These are phyloP conservation scores for Rhodotorula glutinis DNA, from an alignment of 1,284 basidiomycete genomes.

Conservation along the genomic window DNA sequence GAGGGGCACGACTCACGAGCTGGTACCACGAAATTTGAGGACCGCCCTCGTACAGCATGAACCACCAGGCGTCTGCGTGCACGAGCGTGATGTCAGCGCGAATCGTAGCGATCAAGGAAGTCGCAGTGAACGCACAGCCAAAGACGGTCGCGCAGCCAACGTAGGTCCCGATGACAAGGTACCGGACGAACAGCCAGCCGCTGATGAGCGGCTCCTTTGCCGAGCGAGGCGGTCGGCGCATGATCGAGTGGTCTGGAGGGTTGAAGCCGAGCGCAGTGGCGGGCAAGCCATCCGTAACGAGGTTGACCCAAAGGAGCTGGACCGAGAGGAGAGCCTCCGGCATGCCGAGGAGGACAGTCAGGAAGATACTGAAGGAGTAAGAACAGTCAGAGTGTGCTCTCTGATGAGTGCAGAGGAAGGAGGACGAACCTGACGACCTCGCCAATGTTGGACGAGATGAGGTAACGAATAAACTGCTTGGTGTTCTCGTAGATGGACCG, in stretches of 20 bases:
- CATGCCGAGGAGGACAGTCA: constrained; percentile 95
- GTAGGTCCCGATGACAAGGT: constrained; percentile 87
- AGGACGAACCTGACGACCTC: constrained; percentile 76
- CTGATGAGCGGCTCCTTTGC: constrained; percentile 86
- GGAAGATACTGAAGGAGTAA: constrained; percentile 67
- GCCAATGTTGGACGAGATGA: constrained; percentile 92
- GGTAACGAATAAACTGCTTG: constrained; percentile 87
- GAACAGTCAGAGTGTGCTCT: not conserved
- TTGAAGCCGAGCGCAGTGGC: constrained; percentile 98
- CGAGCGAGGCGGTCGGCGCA: constrained; percentile 85
- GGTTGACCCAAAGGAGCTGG: constrained; percentile 95
- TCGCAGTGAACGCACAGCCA: constrained; percentile 53
- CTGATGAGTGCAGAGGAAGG: not conserved
- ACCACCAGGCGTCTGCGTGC: constrained; percentile 71
- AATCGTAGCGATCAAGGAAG: no score
- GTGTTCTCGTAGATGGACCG: constrained; percentile 98
- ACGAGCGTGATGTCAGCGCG: no score
- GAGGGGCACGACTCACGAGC: constrained; percentile 60
- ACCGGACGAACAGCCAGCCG: constrained; percentile 92
- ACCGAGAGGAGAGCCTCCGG: constrained; percentile 97
- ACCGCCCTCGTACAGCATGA: constrained; percentile 81
- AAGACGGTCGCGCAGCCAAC: constrained; percentile 93
- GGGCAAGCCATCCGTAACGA: constrained; percentile 91
- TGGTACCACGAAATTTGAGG: constrained; percentile 92
- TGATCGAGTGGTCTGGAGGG: constrained; percentile 91